Evolutionary conservation across 768 basidiomycete species (phyloP).

Genomic region (Sporobolomyces phaffii): DNA sequence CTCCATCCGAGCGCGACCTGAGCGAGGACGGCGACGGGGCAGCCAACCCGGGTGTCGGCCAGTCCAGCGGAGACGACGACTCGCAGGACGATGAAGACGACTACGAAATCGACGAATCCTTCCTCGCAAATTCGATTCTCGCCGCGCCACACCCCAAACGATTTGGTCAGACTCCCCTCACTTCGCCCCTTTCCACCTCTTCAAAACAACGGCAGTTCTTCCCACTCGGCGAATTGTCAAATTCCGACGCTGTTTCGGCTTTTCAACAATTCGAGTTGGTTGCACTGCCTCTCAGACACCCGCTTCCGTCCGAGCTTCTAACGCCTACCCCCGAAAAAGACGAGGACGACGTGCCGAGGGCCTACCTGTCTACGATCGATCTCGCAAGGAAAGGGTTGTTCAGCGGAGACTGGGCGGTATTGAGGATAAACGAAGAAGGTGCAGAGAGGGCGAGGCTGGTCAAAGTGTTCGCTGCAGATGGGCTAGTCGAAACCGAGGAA

Average conservation of each 20-base stretch:
- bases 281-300: background rate
- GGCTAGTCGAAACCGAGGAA: background rate
- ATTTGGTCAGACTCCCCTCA: constrained; percentile 9
- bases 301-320: constrained; percentile 19
- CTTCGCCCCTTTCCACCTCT: constrained; percentile 4
- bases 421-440: constrained; percentile 16
- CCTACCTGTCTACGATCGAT: constrained; percentile 21
- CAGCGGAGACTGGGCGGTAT: constrained; percentile 38
- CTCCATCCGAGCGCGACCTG: too few species aligned
- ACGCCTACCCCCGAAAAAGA: constrained; percentile 14
- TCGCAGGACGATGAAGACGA: background rate
- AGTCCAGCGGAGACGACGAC: too few species aligned
- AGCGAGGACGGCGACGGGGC: too few species aligned
- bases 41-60: too few species aligned
- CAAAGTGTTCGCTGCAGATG: constrained; percentile 28
- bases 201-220: constrained; percentile 9
- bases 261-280: too few species aligned
- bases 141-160: background rate
- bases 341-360: constrained; percentile 32
- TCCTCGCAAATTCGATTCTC: constrained; percentile 37
- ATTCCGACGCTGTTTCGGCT: background rate
- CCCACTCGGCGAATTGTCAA: constrained; percentile 4
- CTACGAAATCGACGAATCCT: constrained; percentile 16
- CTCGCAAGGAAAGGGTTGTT: constrained; percentile 36
- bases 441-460: constrained; percentile 12